A percentile compares a stretch with the other conserved stretches of the same genome.
Conservation (phyloP, 2,329 filamentous ascomycete genomes). For the Exophiala viscosa region DNA sequence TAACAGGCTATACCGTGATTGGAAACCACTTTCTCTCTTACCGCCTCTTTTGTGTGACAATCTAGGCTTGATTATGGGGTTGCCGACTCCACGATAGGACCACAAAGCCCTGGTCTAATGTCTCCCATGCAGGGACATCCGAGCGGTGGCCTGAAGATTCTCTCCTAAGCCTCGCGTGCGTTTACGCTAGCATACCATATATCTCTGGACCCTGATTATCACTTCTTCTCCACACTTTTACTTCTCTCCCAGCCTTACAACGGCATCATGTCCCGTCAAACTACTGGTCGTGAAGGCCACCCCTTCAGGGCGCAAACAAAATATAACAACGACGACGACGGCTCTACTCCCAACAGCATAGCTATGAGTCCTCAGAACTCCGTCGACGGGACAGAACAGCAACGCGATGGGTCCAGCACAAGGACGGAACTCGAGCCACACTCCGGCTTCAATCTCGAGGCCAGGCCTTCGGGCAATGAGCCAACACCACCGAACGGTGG, state of each 20-base stretch:
- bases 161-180: slow-evolving; percentile 14
- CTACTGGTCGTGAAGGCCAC: slow-evolving; percentile 11
- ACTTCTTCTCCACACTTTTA: slow-evolving; percentile 13
- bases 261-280: slow-evolving; percentile 14
- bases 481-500: slow-evolving; percentile 9
- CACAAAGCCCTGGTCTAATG: slow-evolving; percentile 5
- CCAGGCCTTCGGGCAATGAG: slow-evolving; percentile 13
- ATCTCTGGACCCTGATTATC: slow-evolving; percentile 15
- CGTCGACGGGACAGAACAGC: background rate
- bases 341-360: background rate
- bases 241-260: slow-evolving; percentile 12
- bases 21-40: slow-evolving; percentile 12
- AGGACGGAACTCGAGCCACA: slow-evolving; percentile 4
- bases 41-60: slow-evolving; percentile 22
- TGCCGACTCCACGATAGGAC: slow-evolving; percentile 13
- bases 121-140: slow-evolving; percentile 14
- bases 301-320: slow-evolving; percentile 5
- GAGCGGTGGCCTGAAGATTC: slow-evolving; percentile 10
- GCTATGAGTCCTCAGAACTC: slow-evolving; percentile 1
- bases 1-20: slow-evolving; percentile 1
- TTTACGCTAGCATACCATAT: slow-evolving; percentile 10
- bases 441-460: slow-evolving; percentile 10
- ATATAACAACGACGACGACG: slow-evolving; percentile 3
- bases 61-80: slow-evolving; percentile 10
- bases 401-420: background rate